Evolutionary conservation across 352 stramenopile species (phyloP).

Genomic region (Globisporangium spinosum): DNA sequence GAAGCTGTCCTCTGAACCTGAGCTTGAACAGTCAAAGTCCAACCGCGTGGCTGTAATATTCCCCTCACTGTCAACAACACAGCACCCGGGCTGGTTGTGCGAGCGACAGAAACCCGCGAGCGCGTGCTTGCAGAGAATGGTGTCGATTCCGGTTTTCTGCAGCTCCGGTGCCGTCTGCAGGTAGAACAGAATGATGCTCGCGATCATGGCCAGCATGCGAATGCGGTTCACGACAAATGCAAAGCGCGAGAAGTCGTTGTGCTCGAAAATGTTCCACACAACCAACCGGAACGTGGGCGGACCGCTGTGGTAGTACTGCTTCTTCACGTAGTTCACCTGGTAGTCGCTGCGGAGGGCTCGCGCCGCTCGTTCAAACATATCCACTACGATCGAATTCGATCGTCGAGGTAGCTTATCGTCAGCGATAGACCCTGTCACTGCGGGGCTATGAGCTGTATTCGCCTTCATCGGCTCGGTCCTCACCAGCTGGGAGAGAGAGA

Average conservation of each 20-base stretch:
- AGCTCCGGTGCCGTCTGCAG: slow-evolving; percentile 50
- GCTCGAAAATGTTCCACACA: slow-evolving; percentile 47
- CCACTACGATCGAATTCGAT: slow-evolving; percentile 9
- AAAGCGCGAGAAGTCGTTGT: slow-evolving; percentile 28
- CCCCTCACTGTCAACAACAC: slow-evolving; percentile 20
- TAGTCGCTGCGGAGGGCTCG: slow-evolving; percentile 21
- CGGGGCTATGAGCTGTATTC: not conserved
- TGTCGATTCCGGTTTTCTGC: slow-evolving; percentile 37
- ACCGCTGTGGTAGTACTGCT: slow-evolving; percentile 22
- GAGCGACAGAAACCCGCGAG: slow-evolving; percentile 37
- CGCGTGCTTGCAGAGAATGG: slow-evolving; percentile 36
- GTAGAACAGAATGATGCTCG: slow-evolving; percentile 52
- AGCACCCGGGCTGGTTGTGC: slow-evolving; percentile 35
- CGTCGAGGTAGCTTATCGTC: not conserved
- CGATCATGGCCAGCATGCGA: slow-evolving; percentile 32
- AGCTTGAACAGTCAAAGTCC: slow-evolving; percentile 27
- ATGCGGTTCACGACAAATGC: slow-evolving; percentile 26
- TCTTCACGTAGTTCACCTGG: slow-evolving; percentile 20
- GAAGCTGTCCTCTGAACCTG: not conserved
- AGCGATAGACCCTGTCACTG: not conserved
- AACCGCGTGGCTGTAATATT: slow-evolving; percentile 20
- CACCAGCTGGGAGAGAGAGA: slow-evolving; percentile 10
- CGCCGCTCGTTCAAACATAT: slow-evolving; percentile 27
- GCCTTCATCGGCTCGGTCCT: not conserved
- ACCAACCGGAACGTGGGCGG: slow-evolving; percentile 28